These are phyloP conservation scores for Teunomyces gatunensis DNA, from an alignment of 805 yeast species.

Conservation along the genomic window DNA sequence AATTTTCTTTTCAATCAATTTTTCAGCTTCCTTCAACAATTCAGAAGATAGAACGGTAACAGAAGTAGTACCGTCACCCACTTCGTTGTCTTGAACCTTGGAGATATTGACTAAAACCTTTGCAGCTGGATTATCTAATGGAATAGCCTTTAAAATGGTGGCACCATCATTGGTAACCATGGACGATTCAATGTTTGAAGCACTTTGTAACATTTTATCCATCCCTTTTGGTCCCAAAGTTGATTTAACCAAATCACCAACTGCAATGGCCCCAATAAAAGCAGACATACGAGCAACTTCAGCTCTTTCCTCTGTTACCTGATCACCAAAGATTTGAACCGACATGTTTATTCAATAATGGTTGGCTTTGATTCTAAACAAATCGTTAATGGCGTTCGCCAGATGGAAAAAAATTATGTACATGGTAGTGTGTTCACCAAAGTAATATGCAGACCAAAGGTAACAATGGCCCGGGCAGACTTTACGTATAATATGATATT, in stretches of 20 bases:
- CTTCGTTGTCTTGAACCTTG: constrained; percentile 96
- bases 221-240: constrained; percentile 98
- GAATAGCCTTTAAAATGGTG: constrained; percentile 88
- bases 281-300: constrained; percentile 98
- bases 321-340: constrained; percentile 94
- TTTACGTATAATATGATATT: not conserved
- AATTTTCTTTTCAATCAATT: constrained; percentile 84
- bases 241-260: constrained; percentile 92
- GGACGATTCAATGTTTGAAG: constrained; percentile 66
- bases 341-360: constrained; percentile 43
- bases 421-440: not conserved
- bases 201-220: constrained; percentile 91
- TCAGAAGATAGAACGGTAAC: constrained; percentile 92
- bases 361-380: not conserved
- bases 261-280: constrained; percentile 98
- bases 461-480: not conserved
- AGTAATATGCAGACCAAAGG: not conserved
- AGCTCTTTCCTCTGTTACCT: constrained; percentile 95
- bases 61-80: constrained; percentile 97
- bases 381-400: constrained; percentile 1
- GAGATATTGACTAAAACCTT: constrained; percentile 91
- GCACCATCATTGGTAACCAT: constrained; percentile 98
- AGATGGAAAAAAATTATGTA: constrained; percentile 1
- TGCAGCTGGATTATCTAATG: constrained; percentile 97
- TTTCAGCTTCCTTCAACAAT: constrained; percentile 90